Base-by-base conservation (phyloP, 163 green algal genomes). In the Scenedesmus sp. region DNA sequence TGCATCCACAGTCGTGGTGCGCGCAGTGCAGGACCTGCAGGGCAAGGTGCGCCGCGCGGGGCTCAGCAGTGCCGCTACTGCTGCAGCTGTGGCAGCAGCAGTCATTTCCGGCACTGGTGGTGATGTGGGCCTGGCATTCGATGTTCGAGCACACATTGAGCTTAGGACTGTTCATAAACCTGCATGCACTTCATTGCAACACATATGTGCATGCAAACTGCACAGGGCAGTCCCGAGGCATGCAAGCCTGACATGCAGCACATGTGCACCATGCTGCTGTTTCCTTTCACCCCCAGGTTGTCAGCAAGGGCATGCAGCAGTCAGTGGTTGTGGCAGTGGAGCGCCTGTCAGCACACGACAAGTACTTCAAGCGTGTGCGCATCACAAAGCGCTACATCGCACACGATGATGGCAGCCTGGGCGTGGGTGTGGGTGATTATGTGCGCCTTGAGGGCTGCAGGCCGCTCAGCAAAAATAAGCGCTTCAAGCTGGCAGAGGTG, bases 381-480 rank as follows among this genome's bases (percentile, higher is more conserved):
- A 91, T 91, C 20, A 95, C 93, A 82, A 96, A 96, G 93, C 92
- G 94, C 26, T 96, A 94, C 87, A 76, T 90, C 9, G 93, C 89
- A 4, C 94, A 96, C 85, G 60, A 90, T 52, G 90, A 93, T 62
- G 82, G 67, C 55, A 74, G 15, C 60, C 83, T 88, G 34, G 87
- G 90, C 46, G 86, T 91, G 6, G 59, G 76, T 23, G 86, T 95
- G 74, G 94, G 94, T n/a, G 94, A 96, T 89, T 95, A 95, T 66
- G 94, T 96, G 60, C 86, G 93, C 12, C 83, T 96, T 57, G 87
- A 94, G 81, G 94, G 94, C 54, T 92, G 84, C 81, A 59, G 94
- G n/a, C 94, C 94, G 6, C 74, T 96, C 18, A 95, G 91, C 92
- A 96, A 96, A 91, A 95, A 85, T 66, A 96, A 96, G 94, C 92